Evolutionary conservation across 176 grass and related monocot species (phyloP), one percentile per base, ranked within the genome.

Genomic region (Phoenix roebelenii): DNA sequence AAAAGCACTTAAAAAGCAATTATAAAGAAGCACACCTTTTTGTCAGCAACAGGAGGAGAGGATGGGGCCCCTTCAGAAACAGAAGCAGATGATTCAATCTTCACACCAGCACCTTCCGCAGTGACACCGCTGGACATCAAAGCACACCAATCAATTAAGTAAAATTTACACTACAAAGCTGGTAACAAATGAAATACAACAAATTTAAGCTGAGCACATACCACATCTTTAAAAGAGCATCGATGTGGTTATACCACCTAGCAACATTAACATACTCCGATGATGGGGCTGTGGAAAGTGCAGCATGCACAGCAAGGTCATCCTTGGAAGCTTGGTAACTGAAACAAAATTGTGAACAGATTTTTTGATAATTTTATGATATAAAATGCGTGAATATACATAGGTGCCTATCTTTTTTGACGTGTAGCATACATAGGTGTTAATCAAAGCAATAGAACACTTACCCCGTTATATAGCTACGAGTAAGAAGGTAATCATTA

Each of bases 241-340:
- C 84, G 64, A 97, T 88, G 73, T 97, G 93, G 52, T 14, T 68
- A 57, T 74, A 97, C 93, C 93, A 97, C 79, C 93, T 97, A 16
- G 79, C 48, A 5, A 74, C 81, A 35, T 97, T 97, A 60, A 63
- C 70, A 69, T 83, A 92, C 50, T 88, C 80, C 0, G 75, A 58
- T 4, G 87, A 80, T 6, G 93, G 93, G 51, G 70, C 25, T 3
- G 82, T 15, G 23, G 72, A 63, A 49, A 92, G 68, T 29, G 71
- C 76, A 12, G 75, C 64, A 56, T 88, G 83, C 52, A 92, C 81
- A 83, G 84, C 78, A 69, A 97, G 18, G 51, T 97, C 93, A 88
- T 97, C 93, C 73, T 97, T 97, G 7, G 93, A 97, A 49, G 93
- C 93, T 88, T 91, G 87, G 72, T 88, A 97, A 7, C 93, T 97